These are phyloP conservation scores for Helotiales sp. DNA, from an alignment of 2,329 filamentous ascomycete genomes.

Conservation along the genomic window DNA sequence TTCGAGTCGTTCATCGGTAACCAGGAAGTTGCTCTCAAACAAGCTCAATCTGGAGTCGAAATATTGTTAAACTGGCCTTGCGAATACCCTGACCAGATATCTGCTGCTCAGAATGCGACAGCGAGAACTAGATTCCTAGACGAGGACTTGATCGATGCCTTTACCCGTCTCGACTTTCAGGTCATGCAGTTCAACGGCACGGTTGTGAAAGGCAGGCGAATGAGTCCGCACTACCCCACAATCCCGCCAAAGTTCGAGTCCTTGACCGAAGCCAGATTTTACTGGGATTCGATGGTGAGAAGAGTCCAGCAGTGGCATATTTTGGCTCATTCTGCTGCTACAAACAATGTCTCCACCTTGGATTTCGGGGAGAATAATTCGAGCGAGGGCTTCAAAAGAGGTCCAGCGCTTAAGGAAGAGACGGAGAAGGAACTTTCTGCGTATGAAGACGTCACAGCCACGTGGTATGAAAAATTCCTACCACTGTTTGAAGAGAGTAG, in stretches of 20 bases:
- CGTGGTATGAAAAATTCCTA: conserved; percentile 1
- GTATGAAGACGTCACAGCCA: not conserved
- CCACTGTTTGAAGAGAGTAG: conserved; percentile 6
- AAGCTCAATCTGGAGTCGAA: conserved; percentile 7
- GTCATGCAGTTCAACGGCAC: conserved; percentile 1
- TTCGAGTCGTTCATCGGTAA: conserved; percentile 16
- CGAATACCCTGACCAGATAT: not conserved
- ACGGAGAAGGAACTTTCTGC: not conserved
- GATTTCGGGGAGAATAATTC: not conserved
- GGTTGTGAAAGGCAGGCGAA: not conserved
- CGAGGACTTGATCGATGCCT: conserved; percentile 9
- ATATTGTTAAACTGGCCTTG: conserved; percentile 3
- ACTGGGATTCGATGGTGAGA: conserved; percentile 10
- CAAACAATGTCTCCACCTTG: not conserved
- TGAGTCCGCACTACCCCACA: conserved; percentile 1
- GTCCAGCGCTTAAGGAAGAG: not conserved
- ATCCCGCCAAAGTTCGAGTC: conserved; percentile 10
- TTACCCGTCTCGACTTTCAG: conserved; percentile 9
- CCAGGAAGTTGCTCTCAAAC: conserved; percentile 8
- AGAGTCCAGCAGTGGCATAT: conserved; percentile 1
- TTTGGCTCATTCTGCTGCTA: not conserved
- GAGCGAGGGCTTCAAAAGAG: not conserved
- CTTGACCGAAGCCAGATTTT: conserved; percentile 10
- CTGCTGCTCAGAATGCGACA: not conserved
- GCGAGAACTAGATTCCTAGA: conserved; percentile 1